Conservation (phyloP, 331 rosid genomes). For the Malus hybrid region DNA sequence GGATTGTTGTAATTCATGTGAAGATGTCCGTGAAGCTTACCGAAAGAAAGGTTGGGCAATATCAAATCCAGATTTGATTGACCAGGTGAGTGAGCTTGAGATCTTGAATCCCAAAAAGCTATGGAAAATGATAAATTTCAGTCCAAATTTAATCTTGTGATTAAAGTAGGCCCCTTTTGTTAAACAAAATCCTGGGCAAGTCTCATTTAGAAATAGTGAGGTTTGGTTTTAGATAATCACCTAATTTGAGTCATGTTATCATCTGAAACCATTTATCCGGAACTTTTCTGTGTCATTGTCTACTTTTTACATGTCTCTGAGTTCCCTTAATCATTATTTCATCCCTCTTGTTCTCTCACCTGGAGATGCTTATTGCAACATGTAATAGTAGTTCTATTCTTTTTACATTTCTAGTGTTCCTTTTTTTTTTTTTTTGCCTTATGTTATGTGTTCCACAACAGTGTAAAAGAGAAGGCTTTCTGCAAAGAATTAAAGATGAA, state of each 20-base stretch:
- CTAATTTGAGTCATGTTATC: background rate
- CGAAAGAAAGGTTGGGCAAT: slow-evolving; percentile 89
- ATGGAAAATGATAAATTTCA: background rate
- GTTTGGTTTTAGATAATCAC: background rate
- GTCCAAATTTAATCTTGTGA: background rate
- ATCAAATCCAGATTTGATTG: slow-evolving; percentile 81
- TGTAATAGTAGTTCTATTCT: background rate
- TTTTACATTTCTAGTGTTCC: background rate
- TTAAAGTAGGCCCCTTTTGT: background rate
- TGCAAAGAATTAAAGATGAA: slow-evolving; percentile 89
- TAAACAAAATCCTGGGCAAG: no score
- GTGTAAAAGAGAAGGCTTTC: slow-evolving; percentile 73
- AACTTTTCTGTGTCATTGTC: background rate
- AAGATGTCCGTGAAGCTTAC: slow-evolving; percentile 96
- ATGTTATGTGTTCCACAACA: slow-evolving; percentile 10
- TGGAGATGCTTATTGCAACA: background rate
- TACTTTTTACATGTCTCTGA: background rate
- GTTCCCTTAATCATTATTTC: background rate
- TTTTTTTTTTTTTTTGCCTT: background rate
- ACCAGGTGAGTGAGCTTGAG: slow-evolving; percentile 58
- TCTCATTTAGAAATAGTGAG: background rate
- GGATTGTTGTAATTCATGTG: slow-evolving; percentile 82
- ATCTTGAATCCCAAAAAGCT: background rate
- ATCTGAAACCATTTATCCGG: background rate
- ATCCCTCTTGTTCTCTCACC: background rate